phyloP scores from a whole-genome alignment of 257 asterid genomes.

The Anisodus tanguticus region DNA sequence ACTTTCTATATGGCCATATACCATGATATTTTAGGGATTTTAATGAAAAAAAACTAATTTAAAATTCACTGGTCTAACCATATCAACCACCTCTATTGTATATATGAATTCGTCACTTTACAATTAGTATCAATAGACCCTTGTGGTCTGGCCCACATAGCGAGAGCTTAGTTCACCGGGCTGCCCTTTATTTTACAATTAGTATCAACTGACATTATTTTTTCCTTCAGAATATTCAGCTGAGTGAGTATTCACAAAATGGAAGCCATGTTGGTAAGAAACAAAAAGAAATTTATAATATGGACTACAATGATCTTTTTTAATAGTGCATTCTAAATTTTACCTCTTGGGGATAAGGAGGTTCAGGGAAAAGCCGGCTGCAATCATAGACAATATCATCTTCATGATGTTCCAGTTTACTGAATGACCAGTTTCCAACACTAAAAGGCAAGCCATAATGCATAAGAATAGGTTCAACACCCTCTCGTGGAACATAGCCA shows the following conservation, averaged over 20 bases:
- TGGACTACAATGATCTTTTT: slow-evolving; percentile 24
- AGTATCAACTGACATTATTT: slow-evolving; percentile 19
- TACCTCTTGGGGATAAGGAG: slow-evolving; percentile 98
- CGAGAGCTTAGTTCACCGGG: too few species aligned
- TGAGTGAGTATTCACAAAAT: slow-evolving; percentile 22
- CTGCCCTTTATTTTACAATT: background rate
- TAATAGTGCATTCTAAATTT: slow-evolving; percentile 25
- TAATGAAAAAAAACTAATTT: too few species aligned
- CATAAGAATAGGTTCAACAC: slow-evolving; percentile 92
- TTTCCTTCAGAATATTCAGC: background rate
- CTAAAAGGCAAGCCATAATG: slow-evolving; percentile 93
- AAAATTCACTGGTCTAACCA: too few species aligned
- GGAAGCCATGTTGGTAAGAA: background rate
- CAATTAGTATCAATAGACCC: too few species aligned
- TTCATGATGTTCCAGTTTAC: slow-evolving; percentile 82
- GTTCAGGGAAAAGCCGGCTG: slow-evolving; percentile 89
- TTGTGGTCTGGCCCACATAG: too few species aligned
- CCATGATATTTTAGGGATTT: too few species aligned
- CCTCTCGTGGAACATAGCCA: slow-evolving; percentile 84
- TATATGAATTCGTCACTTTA: background rate
- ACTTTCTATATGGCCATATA: background rate
- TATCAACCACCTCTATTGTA: background rate
- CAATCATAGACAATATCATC: slow-evolving; percentile 89
- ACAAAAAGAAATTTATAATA: background rate
- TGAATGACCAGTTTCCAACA: slow-evolving; percentile 94